A percentile compares a stretch with the other conserved stretches of the same genome.
These are phyloP conservation scores for Allium sativum DNA, from an alignment of 106 monocot species.

Conservation along the genomic window DNA sequence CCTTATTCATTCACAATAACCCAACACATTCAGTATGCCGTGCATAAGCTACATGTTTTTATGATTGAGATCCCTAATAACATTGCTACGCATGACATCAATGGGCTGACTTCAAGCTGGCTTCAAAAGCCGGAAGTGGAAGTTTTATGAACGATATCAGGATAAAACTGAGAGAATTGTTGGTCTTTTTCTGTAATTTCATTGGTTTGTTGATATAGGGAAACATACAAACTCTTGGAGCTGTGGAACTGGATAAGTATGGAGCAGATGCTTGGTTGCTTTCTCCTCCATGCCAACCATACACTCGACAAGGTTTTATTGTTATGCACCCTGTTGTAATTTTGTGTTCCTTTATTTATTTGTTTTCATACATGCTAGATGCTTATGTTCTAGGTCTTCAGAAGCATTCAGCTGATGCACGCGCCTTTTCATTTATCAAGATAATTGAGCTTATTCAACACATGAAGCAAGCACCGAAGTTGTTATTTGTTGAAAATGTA, in stretches of 20 bases:
- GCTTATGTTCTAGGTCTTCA: slow-evolving; percentile 63
- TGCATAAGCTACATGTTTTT: too few relatives aligned
- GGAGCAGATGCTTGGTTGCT: slow-evolving; percentile 83
- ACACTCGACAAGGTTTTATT: slow-evolving; percentile 76
- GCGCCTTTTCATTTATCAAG: slow-evolving; percentile 78
- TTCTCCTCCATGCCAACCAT: slow-evolving; percentile 98
- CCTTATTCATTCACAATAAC: too few relatives aligned
- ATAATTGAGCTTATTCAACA: slow-evolving; percentile 59
- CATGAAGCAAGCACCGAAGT: slow-evolving; percentile 60
- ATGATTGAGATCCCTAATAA: too few relatives aligned
- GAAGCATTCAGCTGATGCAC: slow-evolving; percentile 88
- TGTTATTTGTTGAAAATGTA: slow-evolving; percentile 93
- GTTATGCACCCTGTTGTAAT: not conserved
- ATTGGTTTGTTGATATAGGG: slow-evolving; percentile 30
- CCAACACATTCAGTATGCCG: too few relatives aligned
- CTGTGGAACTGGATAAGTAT: slow-evolving; percentile 67
- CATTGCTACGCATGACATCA: too few relatives aligned
- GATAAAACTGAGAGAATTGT: too few relatives aligned
- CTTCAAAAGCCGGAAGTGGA: too few relatives aligned
- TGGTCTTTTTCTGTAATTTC: not conserved
- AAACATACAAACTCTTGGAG: slow-evolving; percentile 76
- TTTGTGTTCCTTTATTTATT: not conserved
- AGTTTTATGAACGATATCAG: too few relatives aligned
- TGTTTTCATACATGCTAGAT: not conserved
- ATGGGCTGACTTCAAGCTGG: too few relatives aligned